These are phyloP conservation scores for Whalleya microplaca DNA, from an alignment of 2,329 filamentous ascomycete species.

Conservation along the genomic window DNA sequence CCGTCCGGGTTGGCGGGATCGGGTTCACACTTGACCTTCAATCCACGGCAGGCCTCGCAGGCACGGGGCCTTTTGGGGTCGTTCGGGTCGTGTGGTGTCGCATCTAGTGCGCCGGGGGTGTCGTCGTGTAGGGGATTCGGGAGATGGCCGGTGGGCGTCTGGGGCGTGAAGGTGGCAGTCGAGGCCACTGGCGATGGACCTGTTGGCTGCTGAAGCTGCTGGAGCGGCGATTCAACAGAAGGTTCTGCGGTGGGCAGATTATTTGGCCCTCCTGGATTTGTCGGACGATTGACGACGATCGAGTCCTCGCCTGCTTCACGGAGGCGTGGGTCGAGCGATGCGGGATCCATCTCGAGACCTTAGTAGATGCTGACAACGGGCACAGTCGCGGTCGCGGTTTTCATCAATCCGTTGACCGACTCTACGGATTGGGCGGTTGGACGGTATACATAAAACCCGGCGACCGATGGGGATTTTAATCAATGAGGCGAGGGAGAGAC, in stretches of 20 bases:
- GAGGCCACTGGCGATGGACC: slow-evolving; percentile 21
- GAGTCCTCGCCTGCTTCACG: slow-evolving; percentile 32
- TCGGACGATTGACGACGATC: slow-evolving; percentile 27
- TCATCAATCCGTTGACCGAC: slow-evolving; percentile 11
- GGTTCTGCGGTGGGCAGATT: neutral
- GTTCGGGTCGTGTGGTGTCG: slow-evolving; percentile 34
- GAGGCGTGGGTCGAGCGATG: slow-evolving; percentile 36
- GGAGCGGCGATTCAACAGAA: slow-evolving; percentile 22
- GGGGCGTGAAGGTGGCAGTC: slow-evolving; percentile 24
- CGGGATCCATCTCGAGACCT: slow-evolving; percentile 32
- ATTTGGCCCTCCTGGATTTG: slow-evolving; percentile 1
- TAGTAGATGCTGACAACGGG: slow-evolving; percentile 21
- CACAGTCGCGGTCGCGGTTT: slow-evolving; percentile 21
- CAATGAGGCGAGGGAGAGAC: neutral
- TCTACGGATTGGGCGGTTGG: slow-evolving; percentile 18
- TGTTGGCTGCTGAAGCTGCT: slow-evolving; percentile 19
- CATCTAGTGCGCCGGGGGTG: slow-evolving; percentile 19
- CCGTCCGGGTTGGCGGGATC: slow-evolving; percentile 65
- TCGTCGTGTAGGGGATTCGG: slow-evolving; percentile 16
- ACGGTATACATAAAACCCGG: slow-evolving; percentile 30
- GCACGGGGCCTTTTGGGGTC: slow-evolving; percentile 71
- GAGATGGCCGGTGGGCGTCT: slow-evolving; percentile 23
- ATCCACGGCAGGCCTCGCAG: slow-evolving; percentile 74
- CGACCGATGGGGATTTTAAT: slow-evolving; percentile 14
- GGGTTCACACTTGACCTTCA: slow-evolving; percentile 86